phyloP scores from a whole-genome alignment of 352 stramenopile genomes.

The Pythium guiyangense region DNA sequence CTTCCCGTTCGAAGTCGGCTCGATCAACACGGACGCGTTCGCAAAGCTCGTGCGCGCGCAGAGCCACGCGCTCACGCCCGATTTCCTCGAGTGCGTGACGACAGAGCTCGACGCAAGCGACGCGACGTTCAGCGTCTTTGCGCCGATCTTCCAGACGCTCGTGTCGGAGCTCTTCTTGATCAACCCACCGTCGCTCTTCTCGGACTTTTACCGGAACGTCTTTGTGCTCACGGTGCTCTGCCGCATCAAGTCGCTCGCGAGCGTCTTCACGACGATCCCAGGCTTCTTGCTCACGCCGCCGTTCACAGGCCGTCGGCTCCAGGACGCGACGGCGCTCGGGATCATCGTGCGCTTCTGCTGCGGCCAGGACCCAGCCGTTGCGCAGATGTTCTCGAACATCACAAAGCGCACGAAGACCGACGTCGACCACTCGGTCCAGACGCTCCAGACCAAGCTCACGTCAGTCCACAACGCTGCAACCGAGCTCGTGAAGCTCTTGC shows the following conservation, averaged over 20 bases:
- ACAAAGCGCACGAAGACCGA: slow-evolving; percentile 80
- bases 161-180: slow-evolving; percentile 76
- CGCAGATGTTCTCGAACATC: slow-evolving; percentile 83
- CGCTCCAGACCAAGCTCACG: slow-evolving; percentile 63
- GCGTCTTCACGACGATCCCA: slow-evolving; percentile 58
- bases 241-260: slow-evolving; percentile 62
- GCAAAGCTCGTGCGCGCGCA: slow-evolving; percentile 67
- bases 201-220: slow-evolving; percentile 77
- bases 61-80: slow-evolving; percentile 41
- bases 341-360: slow-evolving; percentile 74
- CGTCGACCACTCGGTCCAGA: slow-evolving; percentile 64
- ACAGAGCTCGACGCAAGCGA: slow-evolving; percentile 46
- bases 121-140: slow-evolving; percentile 50
- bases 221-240: slow-evolving; percentile 53
- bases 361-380: slow-evolving; percentile 60
- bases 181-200: slow-evolving; percentile 70
- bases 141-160: slow-evolving; percentile 77
- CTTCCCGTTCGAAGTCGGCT: slow-evolving; percentile 66
- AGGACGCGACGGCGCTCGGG: slow-evolving; percentile 76
- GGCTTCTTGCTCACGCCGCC: slow-evolving; percentile 63
- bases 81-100: slow-evolving; percentile 55
- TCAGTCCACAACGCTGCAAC: slow-evolving; percentile 54
- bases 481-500: slow-evolving; percentile 62
- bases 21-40: slow-evolving; percentile 62
- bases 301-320: slow-evolving; percentile 61